Evolutionary conservation across 305 asterid species (phyloP).

Genomic region (Ajuga reptans): DNA sequence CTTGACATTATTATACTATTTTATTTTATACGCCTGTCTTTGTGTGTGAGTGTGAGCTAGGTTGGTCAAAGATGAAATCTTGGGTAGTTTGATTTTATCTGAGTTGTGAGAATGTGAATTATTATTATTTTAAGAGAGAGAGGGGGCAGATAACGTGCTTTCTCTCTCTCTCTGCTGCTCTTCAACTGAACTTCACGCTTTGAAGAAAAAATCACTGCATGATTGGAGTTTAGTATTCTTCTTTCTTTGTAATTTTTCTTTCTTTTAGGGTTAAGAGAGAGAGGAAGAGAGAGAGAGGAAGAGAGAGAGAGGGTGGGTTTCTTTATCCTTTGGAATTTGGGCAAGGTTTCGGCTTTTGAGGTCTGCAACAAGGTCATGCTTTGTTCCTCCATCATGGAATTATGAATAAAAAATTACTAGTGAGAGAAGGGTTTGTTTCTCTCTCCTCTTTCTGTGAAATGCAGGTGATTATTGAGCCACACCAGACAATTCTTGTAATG

Average conservation of each 20-base stretch:
- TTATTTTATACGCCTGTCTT: slow-evolving; percentile 17
- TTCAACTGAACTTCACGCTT: slow-evolving; percentile 38
- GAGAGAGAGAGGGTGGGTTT: slow-evolving; percentile 16
- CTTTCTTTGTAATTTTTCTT: slow-evolving; percentile 7
- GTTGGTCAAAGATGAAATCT: slow-evolving; percentile 45
- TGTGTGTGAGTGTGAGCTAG: slow-evolving; percentile 27
- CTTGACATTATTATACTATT: slow-evolving; percentile 11
- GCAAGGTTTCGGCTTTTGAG: slow-evolving; percentile 56
- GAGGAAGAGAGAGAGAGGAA: slow-evolving; percentile 21
- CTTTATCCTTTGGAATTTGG: slow-evolving; percentile 39
- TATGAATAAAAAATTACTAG: slow-evolving; percentile 10
- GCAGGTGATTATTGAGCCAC: slow-evolving; percentile 28
- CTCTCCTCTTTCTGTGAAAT: slow-evolving; percentile 23
- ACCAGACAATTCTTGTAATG: slow-evolving; percentile 32
- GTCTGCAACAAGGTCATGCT: slow-evolving; percentile 60
- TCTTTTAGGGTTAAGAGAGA: background rate
- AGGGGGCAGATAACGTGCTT: slow-evolving; percentile 51
- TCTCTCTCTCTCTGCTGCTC: slow-evolving; percentile 45
- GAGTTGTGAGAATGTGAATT: slow-evolving; percentile 27
- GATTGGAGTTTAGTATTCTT: slow-evolving; percentile 26
- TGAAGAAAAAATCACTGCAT: slow-evolving; percentile 32
- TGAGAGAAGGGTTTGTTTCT: slow-evolving; percentile 7
- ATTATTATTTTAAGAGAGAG: slow-evolving; percentile 22
- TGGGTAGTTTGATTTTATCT: slow-evolving; percentile 28
- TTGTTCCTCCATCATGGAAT: slow-evolving; percentile 46